A percentile compares a stretch with the other conserved stretches of the same genome.
Evolutionary conservation across 495 filamentous ascomycete species (phyloP).

Genomic region (Penicillium odoratum): DNA sequence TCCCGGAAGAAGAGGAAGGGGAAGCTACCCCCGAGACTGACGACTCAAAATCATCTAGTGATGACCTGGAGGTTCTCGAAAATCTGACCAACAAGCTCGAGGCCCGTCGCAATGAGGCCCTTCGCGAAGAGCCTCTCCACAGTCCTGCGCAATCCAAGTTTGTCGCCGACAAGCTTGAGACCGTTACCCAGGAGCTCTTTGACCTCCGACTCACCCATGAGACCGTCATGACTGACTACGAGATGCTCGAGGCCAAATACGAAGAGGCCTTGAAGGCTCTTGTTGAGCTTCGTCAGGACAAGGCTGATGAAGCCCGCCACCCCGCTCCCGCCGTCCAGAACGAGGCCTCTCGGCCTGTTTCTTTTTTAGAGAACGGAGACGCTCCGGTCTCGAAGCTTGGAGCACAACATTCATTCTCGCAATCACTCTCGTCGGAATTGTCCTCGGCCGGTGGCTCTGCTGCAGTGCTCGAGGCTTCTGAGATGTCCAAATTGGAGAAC

Average conservation of each 20-base stretch:
- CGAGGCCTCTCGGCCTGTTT: constrained; percentile 67
- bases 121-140: constrained; percentile 38
- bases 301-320: constrained; percentile 79
- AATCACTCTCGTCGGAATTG: constrained; percentile 93
- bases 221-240: constrained; percentile 74
- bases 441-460: constrained; percentile 88
- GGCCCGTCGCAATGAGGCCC: constrained; percentile 21
- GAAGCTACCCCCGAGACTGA: constrained; percentile 23
- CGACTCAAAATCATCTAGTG: constrained; percentile 13
- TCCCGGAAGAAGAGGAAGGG: constrained; percentile 48
- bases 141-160: constrained; percentile 82
- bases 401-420: constrained; percentile 82
- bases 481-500: constrained; percentile 41
- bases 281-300: constrained; percentile 75
- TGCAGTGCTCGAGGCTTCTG: constrained; percentile 61
- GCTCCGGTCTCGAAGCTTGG: constrained; percentile 68
- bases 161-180: constrained; percentile 90
- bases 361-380: constrained; percentile 90
- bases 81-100: constrained; percentile 32
- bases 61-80: constrained; percentile 38
- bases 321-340: constrained; percentile 47
- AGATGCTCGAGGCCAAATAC: constrained; percentile 83
- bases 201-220: constrained; percentile 91
- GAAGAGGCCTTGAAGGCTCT: constrained; percentile 82
- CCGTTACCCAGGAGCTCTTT: constrained; percentile 87